A percentile compares a stretch with the other conserved stretches of the same genome.
Conservation (phyloP, 176 grass and related monocot genomes). For the Areca catechu region DNA sequence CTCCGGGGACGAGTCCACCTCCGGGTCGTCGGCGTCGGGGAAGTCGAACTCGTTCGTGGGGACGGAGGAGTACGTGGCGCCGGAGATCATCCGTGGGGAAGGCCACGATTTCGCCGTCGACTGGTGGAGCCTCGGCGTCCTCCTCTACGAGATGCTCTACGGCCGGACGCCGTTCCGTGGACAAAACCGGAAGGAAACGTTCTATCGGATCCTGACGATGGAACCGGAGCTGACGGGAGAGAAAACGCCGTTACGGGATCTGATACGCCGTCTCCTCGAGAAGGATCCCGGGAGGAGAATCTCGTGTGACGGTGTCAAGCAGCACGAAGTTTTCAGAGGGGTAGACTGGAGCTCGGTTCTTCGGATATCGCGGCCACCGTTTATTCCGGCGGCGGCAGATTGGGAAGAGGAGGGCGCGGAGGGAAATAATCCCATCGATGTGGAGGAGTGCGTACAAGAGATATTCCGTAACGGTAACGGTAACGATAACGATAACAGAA, state of each 20-base stretch:
- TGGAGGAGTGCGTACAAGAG: constrained; percentile 73
- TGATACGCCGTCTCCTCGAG: constrained; percentile 75
- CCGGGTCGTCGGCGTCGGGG: too few relatives aligned
- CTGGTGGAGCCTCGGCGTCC: constrained; percentile 88
- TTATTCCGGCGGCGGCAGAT: constrained; percentile 37
- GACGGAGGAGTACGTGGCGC: constrained; percentile 96
- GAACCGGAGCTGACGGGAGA: constrained; percentile 82
- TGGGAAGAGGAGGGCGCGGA: constrained; percentile 15
- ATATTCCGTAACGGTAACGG: constrained; percentile 4
- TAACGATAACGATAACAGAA: too few relatives aligned
- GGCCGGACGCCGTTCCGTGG: constrained; percentile 92
- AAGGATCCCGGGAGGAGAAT: constrained; percentile 82
- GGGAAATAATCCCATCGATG: constrained; percentile 30
- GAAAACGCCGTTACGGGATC: constrained; percentile 61
- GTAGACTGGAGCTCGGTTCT: constrained; percentile 68
- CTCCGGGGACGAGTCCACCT: constrained; percentile 23
- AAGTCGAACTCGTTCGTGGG: constrained; percentile 98
- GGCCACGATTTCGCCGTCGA: constrained; percentile 94
- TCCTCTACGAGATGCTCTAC: constrained; percentile 98
- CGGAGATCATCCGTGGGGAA: constrained; percentile 79
- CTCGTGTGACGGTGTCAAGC: constrained; percentile 42
- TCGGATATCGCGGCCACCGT: constrained; percentile 63
- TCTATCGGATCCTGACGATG: constrained; percentile 77
- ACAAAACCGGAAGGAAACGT: constrained; percentile 90
- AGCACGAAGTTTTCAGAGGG: constrained; percentile 70